A percentile compares a stretch with the other conserved stretches of the same genome.
Conservation (phyloP, 164 flowering plant species). For the Nymphaea thermarum region DNA sequence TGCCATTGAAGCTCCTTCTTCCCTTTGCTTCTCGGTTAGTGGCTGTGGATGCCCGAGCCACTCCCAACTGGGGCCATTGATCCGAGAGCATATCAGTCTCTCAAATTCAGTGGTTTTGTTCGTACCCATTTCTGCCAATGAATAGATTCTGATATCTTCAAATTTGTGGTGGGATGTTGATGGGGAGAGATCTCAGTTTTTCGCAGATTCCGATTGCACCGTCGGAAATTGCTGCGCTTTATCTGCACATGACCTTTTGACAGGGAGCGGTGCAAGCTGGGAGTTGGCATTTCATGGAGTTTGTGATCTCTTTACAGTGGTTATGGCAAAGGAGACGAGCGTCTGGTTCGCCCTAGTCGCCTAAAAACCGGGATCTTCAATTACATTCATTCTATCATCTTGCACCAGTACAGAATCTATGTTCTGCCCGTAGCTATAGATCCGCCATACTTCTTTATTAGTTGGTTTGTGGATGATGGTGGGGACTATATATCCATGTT, state of each 20-base stretch:
- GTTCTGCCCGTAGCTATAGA: not conserved
- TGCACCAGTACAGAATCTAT: not conserved
- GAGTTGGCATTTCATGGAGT: no score
- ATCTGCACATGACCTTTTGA: no score
- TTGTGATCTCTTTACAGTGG: no score
- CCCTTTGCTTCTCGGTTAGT: not conserved
- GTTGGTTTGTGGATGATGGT: not conserved
- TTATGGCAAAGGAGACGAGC: no score
- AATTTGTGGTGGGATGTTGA: not conserved
- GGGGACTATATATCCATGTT: not conserved
- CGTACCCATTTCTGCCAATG: not conserved
- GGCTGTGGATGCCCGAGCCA: not conserved
- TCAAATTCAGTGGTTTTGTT: not conserved
- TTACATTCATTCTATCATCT: not conserved
- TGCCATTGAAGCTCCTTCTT: not conserved
- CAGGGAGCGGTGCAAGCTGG: no score
- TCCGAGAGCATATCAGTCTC: not conserved
- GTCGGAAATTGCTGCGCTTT: no score
- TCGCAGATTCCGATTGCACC: no score
- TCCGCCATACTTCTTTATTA: not conserved
- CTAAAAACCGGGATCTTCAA: not conserved
- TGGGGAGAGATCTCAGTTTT: not conserved
- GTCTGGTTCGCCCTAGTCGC: no score
- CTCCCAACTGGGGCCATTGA: not conserved
- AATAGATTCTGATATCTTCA: not conserved